Conservation (phyloP, 176 grass and related monocot genomes). For the Oryza officinalis region DNA sequence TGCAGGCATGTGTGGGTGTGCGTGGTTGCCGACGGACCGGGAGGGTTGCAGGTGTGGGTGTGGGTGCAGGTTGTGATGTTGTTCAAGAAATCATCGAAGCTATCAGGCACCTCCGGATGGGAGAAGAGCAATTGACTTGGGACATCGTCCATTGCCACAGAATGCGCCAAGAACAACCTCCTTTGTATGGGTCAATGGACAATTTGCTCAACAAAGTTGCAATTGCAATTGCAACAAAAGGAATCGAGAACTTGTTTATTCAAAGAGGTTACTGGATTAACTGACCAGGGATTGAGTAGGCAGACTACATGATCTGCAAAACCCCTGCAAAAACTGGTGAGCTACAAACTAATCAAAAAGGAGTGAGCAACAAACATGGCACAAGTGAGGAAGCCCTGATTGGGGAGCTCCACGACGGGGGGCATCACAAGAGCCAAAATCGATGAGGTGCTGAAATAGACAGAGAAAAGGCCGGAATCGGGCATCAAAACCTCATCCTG, state of each 20-base stretch:
- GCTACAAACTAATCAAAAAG: not conserved
- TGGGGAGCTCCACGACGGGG: not conserved
- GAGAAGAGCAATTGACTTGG: conserved; percentile 59
- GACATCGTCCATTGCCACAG: conserved; percentile 61
- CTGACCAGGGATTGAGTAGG: not conserved
- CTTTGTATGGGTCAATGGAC: conserved; percentile 8
- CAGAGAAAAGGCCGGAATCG: conserved; percentile 30
- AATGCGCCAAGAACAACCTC: conserved; percentile 31
- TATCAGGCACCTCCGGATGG: conserved; percentile 52
- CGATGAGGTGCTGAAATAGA: conserved; percentile 12
- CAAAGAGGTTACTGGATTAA: not conserved
- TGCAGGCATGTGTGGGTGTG: conserved; percentile 88
- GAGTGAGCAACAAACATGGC: not conserved
- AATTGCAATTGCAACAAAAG: not conserved
- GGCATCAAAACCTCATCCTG: conserved; percentile 52
- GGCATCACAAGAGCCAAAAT: conserved; percentile 8
- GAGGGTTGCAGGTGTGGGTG: conserved; percentile 82
- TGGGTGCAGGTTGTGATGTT: conserved; percentile 67
- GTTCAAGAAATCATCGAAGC: conserved; percentile 68
- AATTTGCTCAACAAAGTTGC: conserved; percentile 29
- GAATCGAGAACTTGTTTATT: conserved; percentile 1
- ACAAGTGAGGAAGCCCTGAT: not conserved
- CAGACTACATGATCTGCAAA: not conserved
- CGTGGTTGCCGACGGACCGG: conserved; percentile 49
- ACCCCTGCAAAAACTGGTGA: not conserved